Conservation (phyloP, 2,329 filamentous ascomycete species). For the Davidsoniella australis region DNA sequence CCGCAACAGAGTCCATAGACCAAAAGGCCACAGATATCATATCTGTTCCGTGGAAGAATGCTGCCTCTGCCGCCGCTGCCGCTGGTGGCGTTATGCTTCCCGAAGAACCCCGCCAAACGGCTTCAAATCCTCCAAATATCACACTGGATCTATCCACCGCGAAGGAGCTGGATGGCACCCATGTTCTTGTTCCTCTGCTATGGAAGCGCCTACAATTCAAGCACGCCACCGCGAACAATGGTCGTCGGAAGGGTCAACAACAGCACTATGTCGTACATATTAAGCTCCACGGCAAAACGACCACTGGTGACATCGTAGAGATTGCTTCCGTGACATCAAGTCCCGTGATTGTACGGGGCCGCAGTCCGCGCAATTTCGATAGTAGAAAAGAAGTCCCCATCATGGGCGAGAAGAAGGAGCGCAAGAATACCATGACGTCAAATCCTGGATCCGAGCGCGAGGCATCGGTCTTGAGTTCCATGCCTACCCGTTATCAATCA, state of each 20-base stretch:
- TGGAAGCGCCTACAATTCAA: conserved; percentile 95
- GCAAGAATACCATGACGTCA: conserved; percentile 21
- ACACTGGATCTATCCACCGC: conserved; percentile 37
- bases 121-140: conserved; percentile 34
- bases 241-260: conserved; percentile 79
- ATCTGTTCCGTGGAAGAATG: conserved; percentile 85
- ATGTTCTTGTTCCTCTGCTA: conserved; percentile 64
- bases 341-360: conserved; percentile 84
- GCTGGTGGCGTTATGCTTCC: conserved; percentile 17
- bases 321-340: conserved; percentile 80
- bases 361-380: conserved; percentile 88
- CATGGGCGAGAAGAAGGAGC: conserved; percentile 36
- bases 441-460: conserved; percentile 15
- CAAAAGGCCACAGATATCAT: conserved; percentile 87
- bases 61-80: conserved; percentile 31
- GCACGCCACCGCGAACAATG: conserved; percentile 92
- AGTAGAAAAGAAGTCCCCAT: conserved; percentile 72
- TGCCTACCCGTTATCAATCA: conserved; percentile 15
- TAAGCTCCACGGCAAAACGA: conserved; percentile 62
- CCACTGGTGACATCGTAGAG: conserved; percentile 45
- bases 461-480: conserved; percentile 12
- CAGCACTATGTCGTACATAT: conserved; percentile 88
- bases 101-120: conserved; percentile 32
- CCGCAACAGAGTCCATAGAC: conserved; percentile 80
- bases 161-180: conserved; percentile 60